Evolutionary conservation across 202 grass and related monocot genomes (phyloP), one percentile per base, ranked within the genome.

Genomic region (Dendrocalamus latiflorus): DNA sequence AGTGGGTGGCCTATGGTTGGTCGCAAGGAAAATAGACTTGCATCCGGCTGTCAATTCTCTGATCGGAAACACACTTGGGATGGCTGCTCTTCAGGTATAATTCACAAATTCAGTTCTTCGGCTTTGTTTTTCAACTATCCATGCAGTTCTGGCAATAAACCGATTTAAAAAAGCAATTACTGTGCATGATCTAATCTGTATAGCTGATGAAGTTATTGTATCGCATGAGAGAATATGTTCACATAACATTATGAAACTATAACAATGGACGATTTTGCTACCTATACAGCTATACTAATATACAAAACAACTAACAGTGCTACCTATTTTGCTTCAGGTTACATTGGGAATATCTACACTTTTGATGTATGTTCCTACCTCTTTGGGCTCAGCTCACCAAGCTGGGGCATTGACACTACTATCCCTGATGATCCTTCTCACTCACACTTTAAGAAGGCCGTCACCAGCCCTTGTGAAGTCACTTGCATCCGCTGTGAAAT

Each of bases 321-420:
- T 43, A 50, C 22, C 48, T 68, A 47, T 78, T 61, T 38, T 76
- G 4, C 50, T 81, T 60, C 86, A 98, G 96, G 96, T 93, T 65
- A 95, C 96, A 12, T 47, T 98, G 89, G 96, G 93, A 70, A 91
- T 98, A 85, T 90, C 96, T 14, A 98, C 96, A 48, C 89, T 98
- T 28, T 74, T 98, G 45, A 93, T 89, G 73, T 98, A 93, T 64
- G 96, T 98, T 57, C 93, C 96, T 51, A 89, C 90, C 21, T 98
- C 96, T 8, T 72, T 98, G 72, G 93, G 91, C 30, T 98, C 96
- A 71, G 96, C 91, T 48, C 96, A 98, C 56, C 96, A 98, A 84
- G 96, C 93, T 86, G 96, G 96, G 38, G 96, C 96, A 65, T 87
- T 95, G 80, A 90, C 96, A 26, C 39, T 99, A 22, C 61, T 99